phyloP scores from a whole-genome alignment of 306 rosid genomes.

The Erythrophleum fordii region DNA sequence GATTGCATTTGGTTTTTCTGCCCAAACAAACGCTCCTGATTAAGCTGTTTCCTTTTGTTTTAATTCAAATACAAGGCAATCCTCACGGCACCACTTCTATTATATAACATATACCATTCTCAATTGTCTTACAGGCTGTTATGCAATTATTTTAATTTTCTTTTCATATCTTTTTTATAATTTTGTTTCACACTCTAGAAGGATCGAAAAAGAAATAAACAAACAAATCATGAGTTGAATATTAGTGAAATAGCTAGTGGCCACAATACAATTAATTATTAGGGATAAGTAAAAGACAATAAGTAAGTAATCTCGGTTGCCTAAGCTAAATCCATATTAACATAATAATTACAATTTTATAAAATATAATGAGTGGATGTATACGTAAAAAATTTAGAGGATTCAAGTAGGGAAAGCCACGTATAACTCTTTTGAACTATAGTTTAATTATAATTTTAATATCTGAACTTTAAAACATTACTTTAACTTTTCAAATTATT shows the following conservation, averaged over 20 bases:
- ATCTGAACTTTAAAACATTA: background rate
- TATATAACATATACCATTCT: too few species aligned
- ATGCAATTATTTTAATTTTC: too few species aligned
- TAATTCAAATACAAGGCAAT: background rate
- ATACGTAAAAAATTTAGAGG: background rate
- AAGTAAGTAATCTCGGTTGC: background rate
- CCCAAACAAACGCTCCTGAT: background rate
- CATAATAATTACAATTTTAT: too few species aligned
- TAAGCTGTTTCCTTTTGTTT: too few species aligned
- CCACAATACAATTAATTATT: background rate
- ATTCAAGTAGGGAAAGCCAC: too few species aligned
- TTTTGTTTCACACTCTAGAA: background rate
- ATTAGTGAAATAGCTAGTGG: background rate
- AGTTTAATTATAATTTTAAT: background rate
- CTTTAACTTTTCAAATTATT: background rate
- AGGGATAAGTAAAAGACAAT: background rate
- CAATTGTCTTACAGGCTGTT: too few species aligned
- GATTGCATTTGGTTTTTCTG: background rate
- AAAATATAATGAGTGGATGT: too few species aligned
- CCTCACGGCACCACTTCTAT: too few species aligned
- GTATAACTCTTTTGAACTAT: background rate
- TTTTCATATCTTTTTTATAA: too few species aligned
- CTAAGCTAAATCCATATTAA: too few species aligned
- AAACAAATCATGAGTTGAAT: background rate
- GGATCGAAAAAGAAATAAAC: background rate